A percentile compares a stretch with the other conserved stretches of the same genome.
Conservation (phyloP, 2,329 filamentous ascomycete genomes). For the Colletotrichum cuscutae region DNA sequence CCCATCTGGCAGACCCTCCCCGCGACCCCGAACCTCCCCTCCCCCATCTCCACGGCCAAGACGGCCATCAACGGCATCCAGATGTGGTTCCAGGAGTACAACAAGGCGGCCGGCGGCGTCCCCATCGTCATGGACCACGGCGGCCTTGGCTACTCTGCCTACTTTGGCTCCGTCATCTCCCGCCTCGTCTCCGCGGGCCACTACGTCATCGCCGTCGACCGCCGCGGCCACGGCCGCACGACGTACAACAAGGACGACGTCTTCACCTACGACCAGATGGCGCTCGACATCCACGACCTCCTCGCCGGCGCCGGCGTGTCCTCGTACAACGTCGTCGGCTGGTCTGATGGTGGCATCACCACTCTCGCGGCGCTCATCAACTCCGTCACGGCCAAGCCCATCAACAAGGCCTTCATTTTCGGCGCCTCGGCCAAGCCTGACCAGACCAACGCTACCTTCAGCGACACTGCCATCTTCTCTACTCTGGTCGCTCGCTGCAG, state of each 20-base stretch:
- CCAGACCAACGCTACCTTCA: constrained; percentile 49
- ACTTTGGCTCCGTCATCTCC: constrained; percentile 51
- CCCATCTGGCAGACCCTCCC: constrained; percentile 49
- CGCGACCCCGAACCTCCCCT: constrained; percentile 48
- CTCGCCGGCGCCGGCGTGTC: constrained; percentile 43
- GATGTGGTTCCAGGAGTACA: constrained; percentile 55
- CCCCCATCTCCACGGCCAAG: constrained; percentile 43
- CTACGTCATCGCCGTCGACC: constrained; percentile 53
- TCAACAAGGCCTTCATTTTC: constrained; percentile 53
- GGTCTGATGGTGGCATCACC: constrained; percentile 53
- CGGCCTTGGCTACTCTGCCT: constrained; percentile 53
- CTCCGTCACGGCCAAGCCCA: constrained; percentile 41
- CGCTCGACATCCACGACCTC: constrained; percentile 46
- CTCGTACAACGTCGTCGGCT: constrained; percentile 49
- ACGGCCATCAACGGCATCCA: constrained; percentile 48
- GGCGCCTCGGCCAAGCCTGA: constrained; percentile 44
- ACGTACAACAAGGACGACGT: constrained; percentile 47
- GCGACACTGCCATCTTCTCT: constrained; percentile 34
- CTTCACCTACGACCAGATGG: constrained; percentile 52
- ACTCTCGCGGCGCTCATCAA: constrained; percentile 49
- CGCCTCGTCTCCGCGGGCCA: constrained; percentile 44
- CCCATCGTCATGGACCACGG: constrained; percentile 53
- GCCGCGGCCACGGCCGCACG: constrained; percentile 53
- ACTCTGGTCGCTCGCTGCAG: constrained; percentile 47
- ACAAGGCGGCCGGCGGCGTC: constrained; percentile 43